These are phyloP conservation scores for Camellia lanceoleosa DNA, from an alignment of 148 eudicot genomes.

Conservation along the genomic window DNA sequence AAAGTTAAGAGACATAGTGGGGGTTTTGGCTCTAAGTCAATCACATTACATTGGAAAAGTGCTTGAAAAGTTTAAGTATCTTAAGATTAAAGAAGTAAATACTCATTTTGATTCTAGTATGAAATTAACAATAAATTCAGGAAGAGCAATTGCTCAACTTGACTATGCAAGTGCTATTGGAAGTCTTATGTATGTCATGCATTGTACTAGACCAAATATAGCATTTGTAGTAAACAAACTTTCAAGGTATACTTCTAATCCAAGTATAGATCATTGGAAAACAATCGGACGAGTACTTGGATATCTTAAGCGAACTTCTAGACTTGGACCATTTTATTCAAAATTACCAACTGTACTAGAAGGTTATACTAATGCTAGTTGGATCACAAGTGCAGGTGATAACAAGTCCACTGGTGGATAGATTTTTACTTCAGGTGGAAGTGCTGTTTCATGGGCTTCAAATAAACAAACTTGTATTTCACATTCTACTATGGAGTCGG, in stretches of 20 bases:
- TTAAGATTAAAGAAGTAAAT: background rate
- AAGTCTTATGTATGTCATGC: background rate
- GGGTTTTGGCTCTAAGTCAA: background rate
- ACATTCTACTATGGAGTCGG: background rate
- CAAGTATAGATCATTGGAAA: background rate
- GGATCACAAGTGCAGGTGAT: slow-evolving; percentile 1
- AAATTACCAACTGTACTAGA: too few relatives aligned
- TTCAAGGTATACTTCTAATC: background rate
- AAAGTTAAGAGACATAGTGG: background rate
- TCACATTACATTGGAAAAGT: background rate
- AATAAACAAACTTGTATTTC: slow-evolving; percentile 7
- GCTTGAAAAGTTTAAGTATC: background rate
- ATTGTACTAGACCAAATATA: background rate
- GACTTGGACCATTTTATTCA: background rate
- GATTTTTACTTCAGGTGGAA: slow-evolving; percentile 1
- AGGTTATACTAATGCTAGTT: background rate
- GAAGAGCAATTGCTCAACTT: background rate
- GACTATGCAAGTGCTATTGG: background rate
- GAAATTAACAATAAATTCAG: too few relatives aligned
- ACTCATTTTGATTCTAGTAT: background rate
- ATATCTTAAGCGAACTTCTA: background rate
- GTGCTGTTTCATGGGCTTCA: background rate
- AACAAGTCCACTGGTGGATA: background rate
- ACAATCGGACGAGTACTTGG: background rate
- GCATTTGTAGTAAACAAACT: background rate